Percentiles rank a stretch among this genome's conserved stretches.
Evolutionary conservation across 2,329 filamentous ascomycete species (phyloP).

Genomic region (Pseudopithomyces chartarum): DNA sequence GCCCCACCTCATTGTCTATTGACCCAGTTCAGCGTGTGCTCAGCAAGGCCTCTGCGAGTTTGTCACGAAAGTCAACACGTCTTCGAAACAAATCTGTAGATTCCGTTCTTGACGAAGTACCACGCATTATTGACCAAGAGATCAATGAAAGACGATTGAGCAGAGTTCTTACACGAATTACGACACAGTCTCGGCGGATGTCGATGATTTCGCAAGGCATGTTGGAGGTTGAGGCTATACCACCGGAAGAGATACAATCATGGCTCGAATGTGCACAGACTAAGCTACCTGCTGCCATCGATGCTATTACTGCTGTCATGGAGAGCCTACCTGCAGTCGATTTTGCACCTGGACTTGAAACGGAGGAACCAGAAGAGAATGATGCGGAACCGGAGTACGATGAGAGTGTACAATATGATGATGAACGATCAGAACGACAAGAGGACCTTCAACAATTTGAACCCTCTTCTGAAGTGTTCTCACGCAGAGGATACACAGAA

Average conservation of each 20-base stretch:
- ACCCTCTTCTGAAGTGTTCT: not conserved
- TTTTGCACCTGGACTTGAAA: not conserved
- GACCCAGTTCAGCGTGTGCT: conserved; percentile 17
- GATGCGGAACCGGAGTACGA: conserved; percentile 7
- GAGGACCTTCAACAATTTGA: not conserved
- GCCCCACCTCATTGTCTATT: conserved; percentile 1
- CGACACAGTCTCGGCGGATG: conserved; percentile 17
- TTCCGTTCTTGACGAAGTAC: conserved; percentile 19
- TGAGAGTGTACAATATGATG: conserved; percentile 5
- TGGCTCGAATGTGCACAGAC: conserved; percentile 25
- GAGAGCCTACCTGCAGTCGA: conserved; percentile 11
- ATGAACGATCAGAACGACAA: conserved; percentile 3
- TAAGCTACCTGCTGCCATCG: conserved; percentile 22
- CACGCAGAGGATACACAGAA: conserved; percentile 15
- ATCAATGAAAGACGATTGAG: conserved; percentile 17
- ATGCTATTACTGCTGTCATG: conserved; percentile 18
- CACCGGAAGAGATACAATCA: conserved; percentile 18
- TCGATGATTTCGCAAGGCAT: conserved; percentile 15
- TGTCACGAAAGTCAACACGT: conserved; percentile 14
- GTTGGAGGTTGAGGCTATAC: conserved; percentile 15
- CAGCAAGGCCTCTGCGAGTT: conserved; percentile 12
- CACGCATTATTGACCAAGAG: conserved; percentile 18
- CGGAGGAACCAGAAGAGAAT: not conserved
- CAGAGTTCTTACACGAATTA: conserved; percentile 17
- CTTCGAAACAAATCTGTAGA: conserved; percentile 26